These are phyloP conservation scores for Fusarium chaquense DNA, from an alignment of 2,329 filamentous ascomycete genomes.

Conservation along the genomic window DNA sequence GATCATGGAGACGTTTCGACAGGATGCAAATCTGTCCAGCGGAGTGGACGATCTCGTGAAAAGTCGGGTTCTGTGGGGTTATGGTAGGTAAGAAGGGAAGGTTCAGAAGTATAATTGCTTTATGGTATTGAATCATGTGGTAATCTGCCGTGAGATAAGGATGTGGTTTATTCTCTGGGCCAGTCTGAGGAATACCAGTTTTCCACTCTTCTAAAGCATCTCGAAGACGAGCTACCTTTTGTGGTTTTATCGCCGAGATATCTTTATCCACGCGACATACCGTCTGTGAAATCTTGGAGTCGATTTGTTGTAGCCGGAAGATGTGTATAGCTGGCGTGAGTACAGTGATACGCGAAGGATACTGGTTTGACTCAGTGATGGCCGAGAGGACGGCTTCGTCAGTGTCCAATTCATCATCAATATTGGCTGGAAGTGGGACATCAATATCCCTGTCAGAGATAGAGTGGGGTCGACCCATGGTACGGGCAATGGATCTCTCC, in stretches of 20 bases:
- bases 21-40: slow-evolving; percentile 1
- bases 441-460: slow-evolving; percentile 12
- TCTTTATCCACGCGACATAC: slow-evolving; percentile 2
- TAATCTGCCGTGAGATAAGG: slow-evolving; percentile 1
- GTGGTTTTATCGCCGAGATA: neutral
- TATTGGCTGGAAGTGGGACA: neutral
- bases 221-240: neutral
- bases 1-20: neutral
- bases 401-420: neutral
- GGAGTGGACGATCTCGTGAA: slow-evolving; percentile 3
- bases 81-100: neutral
- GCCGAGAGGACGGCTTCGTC: neutral
- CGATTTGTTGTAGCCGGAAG: slow-evolving; percentile 5
- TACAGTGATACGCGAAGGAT: neutral
- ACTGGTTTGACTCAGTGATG: neutral
- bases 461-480: slow-evolving; percentile 14
- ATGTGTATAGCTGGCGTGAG: slow-evolving; percentile 7
- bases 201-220: neutral
- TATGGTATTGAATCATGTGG: slow-evolving; percentile 1
- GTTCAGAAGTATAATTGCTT: slow-evolving; percentile 1
- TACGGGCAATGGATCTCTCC: neutral
- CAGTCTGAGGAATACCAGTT: neutral
- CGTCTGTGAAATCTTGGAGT: neutral
- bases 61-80: neutral
- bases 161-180: neutral